These are phyloP conservation scores for Russula sp. DNA, from an alignment of 768 basidiomycete species.

Conservation along the genomic window DNA sequence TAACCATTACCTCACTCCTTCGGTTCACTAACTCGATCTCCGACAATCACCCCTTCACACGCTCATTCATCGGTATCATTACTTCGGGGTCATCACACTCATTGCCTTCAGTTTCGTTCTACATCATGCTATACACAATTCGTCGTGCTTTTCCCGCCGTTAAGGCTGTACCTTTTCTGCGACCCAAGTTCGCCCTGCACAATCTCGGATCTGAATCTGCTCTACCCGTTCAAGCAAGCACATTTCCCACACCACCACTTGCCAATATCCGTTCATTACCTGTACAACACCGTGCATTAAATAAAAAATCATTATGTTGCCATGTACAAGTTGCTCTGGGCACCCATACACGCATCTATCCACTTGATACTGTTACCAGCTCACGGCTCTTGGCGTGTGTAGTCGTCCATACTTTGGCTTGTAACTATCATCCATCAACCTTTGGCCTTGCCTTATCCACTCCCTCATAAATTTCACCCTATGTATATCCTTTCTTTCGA, in stretches of 20 bases:
- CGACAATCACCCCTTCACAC: slow-evolving; percentile 14
- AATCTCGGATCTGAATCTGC: neutral
- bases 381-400: neutral
- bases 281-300: slow-evolving; percentile 18
- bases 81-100: slow-evolving; percentile 14
- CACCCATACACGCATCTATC: neutral
- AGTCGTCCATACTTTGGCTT: slow-evolving; percentile 13
- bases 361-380: neutral
- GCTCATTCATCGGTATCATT: slow-evolving; percentile 9
- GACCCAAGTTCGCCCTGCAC: neutral
- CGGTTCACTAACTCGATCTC: slow-evolving; percentile 4
- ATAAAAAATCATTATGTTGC: slow-evolving; percentile 9
- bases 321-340: slow-evolving; percentile 13
- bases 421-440: neutral
- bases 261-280: slow-evolving; percentile 14
- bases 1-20: slow-evolving; percentile 9
- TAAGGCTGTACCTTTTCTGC: neutral
- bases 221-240: slow-evolving; percentile 1
- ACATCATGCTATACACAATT: slow-evolving; percentile 7
- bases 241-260: slow-evolving; percentile 11
- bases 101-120: slow-evolving; percentile 8
- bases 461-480: neutral
- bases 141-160: neutral
- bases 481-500: slow-evolving; percentile 4
- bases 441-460: neutral